Percentiles rank a stretch among this genome's conserved stretches.
phyloP scores from a whole-genome alignment of 1,284 basidiomycete species.

The Microbotryum intermedium region DNA sequence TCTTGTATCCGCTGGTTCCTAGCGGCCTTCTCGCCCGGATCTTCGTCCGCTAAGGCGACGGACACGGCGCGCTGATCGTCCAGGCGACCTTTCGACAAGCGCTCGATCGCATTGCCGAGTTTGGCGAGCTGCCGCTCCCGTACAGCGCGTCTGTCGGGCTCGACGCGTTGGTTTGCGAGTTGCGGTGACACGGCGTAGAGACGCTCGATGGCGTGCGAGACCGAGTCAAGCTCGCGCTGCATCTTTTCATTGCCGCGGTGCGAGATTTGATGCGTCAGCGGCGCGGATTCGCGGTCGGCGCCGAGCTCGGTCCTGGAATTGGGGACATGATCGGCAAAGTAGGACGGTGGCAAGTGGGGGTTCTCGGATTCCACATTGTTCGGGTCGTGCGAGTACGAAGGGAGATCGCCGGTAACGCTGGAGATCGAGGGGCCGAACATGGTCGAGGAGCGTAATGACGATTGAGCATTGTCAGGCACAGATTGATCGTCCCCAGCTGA shows the following conservation, averaged over 20 bases:
- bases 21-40: conserved; percentile 45
- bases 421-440: neutral
- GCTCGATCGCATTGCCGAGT: conserved; percentile 34
- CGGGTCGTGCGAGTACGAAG: conserved; percentile 12
- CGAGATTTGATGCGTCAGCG: conserved; percentile 7
- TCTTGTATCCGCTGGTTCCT: conserved; percentile 1
- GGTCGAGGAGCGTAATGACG: no score
- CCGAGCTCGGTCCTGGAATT: conserved; percentile 1
- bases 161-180: conserved; percentile 73
- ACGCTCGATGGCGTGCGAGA: conserved; percentile 75
- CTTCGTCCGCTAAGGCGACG: conserved; percentile 20
- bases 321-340: conserved; percentile 1
- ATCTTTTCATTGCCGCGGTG: conserved; percentile 52
- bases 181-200: conserved; percentile 73
- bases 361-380: neutral
- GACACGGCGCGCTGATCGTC: conserved; percentile 37
- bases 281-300: neutral
- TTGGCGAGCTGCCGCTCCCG: conserved; percentile 32
- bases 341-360: conserved; percentile 17
- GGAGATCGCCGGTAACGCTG: conserved; percentile 6
- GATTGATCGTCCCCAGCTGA: no score
- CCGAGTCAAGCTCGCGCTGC: conserved; percentile 67
- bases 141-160: conserved; percentile 37
- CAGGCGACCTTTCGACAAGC: conserved; percentile 34
- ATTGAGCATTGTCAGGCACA: no score